Evolutionary conservation across 345 rosid genomes (phyloP).

Genomic region (Citrus sinensis): DNA sequence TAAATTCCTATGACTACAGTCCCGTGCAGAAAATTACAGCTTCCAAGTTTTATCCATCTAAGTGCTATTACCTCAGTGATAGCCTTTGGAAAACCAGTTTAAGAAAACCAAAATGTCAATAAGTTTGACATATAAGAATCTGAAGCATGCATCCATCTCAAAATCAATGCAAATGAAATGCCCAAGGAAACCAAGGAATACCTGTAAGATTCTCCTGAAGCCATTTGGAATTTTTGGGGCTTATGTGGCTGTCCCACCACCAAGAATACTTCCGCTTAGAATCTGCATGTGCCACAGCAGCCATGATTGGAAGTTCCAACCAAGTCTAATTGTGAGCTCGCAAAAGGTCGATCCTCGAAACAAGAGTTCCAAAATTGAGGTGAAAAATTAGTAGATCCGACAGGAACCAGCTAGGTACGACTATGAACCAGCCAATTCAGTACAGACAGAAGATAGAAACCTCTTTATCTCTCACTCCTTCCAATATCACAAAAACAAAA

Average conservation of each 20-base stretch:
- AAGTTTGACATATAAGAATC: neutral
- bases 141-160: neutral
- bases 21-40: neutral
- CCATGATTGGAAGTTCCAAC: slow-evolving; percentile 40
- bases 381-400: slow-evolving; percentile 4
- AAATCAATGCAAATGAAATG: slow-evolving; percentile 3
- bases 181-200: slow-evolving; percentile 21
- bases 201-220: slow-evolving; percentile 96
- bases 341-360: neutral
- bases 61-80: neutral
- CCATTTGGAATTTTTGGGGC: slow-evolving; percentile 98
- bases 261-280: slow-evolving; percentile 75
- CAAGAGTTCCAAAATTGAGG: neutral
- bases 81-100: neutral
- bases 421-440: slow-evolving; percentile 9
- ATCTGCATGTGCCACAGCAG: slow-evolving; percentile 34
- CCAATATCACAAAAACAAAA: slow-evolving; percentile 14
- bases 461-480: slow-evolving; percentile 8
- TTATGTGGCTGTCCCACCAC: slow-evolving; percentile 99
- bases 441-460: neutral
- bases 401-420: neutral
- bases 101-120: neutral
- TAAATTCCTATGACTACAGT: neutral
- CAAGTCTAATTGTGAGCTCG: slow-evolving; percentile 8
- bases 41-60: neutral